Base-by-base conservation (phyloP, 78 protist genomes). In the Polysphondylium violaceum region DNA sequence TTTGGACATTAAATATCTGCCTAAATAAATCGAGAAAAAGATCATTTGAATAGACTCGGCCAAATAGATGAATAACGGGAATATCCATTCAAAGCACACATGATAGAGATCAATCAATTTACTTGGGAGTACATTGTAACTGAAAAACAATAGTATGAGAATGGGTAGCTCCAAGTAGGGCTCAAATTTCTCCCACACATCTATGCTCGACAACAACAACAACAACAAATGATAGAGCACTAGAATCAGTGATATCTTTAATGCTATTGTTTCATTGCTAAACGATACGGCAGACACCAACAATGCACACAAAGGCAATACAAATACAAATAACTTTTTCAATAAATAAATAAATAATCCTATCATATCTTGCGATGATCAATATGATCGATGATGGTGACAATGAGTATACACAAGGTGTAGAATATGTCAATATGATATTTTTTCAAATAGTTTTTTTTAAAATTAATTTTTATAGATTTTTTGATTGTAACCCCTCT, bases 1-100 rank as follows among this genome's bases (percentile, higher is more conserved):
- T 50, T 72, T 27, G 55, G 27, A 33, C 25, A 19, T 47, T 17
- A 72, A 2, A 1, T 59, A 44, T 23, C 78, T 53, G 17, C 58
- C 14, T 36, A 41, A 50, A 21, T 14, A 43, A 31, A 72, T 44
- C 1, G 51, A 21, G 17, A 72, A 33, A 33, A 50, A 17, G 16
- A 72, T 33, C 2, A 8, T 44, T 72, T 72, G 78, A 50, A 23
- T 23, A 21, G 78, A 44, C 33, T 72, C 78, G n/a, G 33, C 43
- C 1, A 55, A 23, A 33, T 50, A 72, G 9, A 72, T 36, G 4
- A 69, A 29, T 25, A 72, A 0, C 33, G 78, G 78, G 16, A 72
- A 72, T 29, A 72, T 72, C 60, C 63, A 72, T 31, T 44, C 19
- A 19, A 72, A 72, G 31, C 64, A 72, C 27, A 50, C 29, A 23